These are phyloP conservation scores for Allium cepa DNA, from an alignment of 106 monocot genomes.

Conservation along the genomic window DNA sequence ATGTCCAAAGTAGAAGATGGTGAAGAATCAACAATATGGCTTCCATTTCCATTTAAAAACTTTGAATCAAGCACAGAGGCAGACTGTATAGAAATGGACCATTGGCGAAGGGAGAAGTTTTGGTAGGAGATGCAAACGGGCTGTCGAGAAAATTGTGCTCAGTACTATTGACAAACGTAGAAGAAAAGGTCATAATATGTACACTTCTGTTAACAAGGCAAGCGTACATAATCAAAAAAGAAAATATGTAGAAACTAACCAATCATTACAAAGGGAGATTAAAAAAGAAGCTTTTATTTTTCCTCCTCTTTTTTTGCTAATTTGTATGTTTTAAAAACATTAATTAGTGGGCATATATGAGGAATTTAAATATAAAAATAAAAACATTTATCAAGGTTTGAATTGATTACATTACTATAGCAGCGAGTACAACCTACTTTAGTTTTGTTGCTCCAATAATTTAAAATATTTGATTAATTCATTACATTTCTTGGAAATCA, in stretches of 20 bases:
- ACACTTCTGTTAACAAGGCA: no score
- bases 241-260: no score
- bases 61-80: constrained; percentile 4
- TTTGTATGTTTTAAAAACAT: background rate
- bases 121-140: constrained; percentile 56
- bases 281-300: background rate
- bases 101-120: constrained; percentile 5
- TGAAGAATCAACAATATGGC: constrained; percentile 37
- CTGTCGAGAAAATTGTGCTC: constrained; percentile 54
- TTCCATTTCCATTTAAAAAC: background rate
- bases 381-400: background rate
- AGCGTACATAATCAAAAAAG: no score
- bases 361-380: background rate
- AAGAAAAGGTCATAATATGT: no score
- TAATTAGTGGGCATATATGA: background rate
- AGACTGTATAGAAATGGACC: background rate
- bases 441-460: no score
- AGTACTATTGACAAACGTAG: constrained; percentile 3
- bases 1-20: constrained; percentile 46
- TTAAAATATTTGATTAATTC: no score
- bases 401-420: background rate
- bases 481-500: constrained; percentile 35
- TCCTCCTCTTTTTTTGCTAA: background rate
- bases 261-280: background rate
- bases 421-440: no score